Evolutionary conservation across 192 early-diverging fungal genomes (phyloP).

Genomic region (Tieghemiomyces parasiticus): DNA sequence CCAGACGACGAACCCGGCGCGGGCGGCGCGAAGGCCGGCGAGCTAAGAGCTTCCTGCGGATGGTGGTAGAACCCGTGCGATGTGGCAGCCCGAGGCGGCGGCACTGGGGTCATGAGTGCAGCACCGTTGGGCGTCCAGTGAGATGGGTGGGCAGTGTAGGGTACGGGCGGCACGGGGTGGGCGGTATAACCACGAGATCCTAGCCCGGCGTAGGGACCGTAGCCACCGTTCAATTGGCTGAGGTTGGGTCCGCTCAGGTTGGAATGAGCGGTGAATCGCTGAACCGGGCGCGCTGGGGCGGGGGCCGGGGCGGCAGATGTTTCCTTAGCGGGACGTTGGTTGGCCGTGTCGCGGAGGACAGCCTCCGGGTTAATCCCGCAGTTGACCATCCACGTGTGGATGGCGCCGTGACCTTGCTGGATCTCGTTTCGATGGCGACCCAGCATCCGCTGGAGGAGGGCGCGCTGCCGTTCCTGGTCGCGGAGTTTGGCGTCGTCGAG

Average conservation of each 20-base stretch:
- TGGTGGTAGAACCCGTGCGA: neutral
- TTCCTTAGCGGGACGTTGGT: too few species aligned
- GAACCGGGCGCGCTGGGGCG: neutral
- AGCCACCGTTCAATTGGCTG: neutral
- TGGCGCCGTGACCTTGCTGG: slow-evolving; percentile 5
- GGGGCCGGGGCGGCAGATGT: neutral
- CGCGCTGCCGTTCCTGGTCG: neutral
- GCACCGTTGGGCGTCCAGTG: neutral
- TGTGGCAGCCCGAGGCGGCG: neutral
- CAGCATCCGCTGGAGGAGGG: slow-evolving; percentile 8
- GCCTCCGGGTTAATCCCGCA: neutral
- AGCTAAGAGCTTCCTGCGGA: neutral
- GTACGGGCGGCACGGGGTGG: slow-evolving; percentile 1
- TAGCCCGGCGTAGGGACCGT: too few species aligned
- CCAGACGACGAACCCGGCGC: too few species aligned
- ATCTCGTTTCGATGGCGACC: slow-evolving; percentile 10
- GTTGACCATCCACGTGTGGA: slow-evolving; percentile 10
- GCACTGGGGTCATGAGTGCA: neutral
- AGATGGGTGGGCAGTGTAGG: too few species aligned
- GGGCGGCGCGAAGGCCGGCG: neutral
- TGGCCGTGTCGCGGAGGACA: neutral
- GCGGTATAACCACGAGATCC: neutral
- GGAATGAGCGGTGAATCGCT: neutral
- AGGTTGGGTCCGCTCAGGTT: neutral
- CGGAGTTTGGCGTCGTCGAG: neutral